These are phyloP conservation scores for Pseudoneurospora amorphoporcata DNA, from an alignment of 495 filamentous ascomycete species.

Conservation along the genomic window DNA sequence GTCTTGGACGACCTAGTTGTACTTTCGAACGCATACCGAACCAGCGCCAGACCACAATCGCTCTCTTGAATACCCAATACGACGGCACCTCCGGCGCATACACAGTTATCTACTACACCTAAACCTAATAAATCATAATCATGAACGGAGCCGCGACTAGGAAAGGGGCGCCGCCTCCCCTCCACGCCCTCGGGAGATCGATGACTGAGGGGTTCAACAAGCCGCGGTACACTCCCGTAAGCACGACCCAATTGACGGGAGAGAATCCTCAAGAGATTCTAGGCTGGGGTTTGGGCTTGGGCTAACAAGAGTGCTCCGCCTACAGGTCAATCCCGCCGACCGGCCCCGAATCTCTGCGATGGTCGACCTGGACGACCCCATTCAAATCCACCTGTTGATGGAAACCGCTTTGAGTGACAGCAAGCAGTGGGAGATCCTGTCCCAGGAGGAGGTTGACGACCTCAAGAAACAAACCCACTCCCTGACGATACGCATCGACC, in stretches of 20 bases:
- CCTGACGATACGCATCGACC: constrained; percentile 64
- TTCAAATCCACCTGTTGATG: constrained; percentile 74
- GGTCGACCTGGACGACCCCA: constrained; percentile 43
- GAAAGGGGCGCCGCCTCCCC: constrained; percentile 3
- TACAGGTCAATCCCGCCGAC: constrained; percentile 8
- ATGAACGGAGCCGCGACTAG: constrained; percentile 15
- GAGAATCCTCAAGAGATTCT: not conserved
- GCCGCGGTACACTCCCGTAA: constrained; percentile 39
- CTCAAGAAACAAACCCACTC: constrained; percentile 74
- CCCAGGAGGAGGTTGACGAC: constrained; percentile 80
- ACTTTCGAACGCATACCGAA: not conserved
- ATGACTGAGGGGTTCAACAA: constrained; percentile 15
- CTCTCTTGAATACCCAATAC: not conserved
- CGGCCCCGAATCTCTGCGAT: constrained; percentile 31
- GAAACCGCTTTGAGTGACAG: constrained; percentile 89
- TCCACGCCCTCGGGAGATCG: not conserved
- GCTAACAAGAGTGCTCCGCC: not conserved
- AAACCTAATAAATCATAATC: not conserved
- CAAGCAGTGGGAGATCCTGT: constrained; percentile 70
- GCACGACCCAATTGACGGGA: constrained; percentile 5
- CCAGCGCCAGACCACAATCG: not conserved
- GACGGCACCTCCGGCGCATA: not conserved
- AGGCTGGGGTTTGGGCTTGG: not conserved
- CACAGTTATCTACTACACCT: not conserved
- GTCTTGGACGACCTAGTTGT: constrained; percentile 11